Conservation (phyloP, 352 stramenopile genomes). For the Globisporangium spinosum region DNA sequence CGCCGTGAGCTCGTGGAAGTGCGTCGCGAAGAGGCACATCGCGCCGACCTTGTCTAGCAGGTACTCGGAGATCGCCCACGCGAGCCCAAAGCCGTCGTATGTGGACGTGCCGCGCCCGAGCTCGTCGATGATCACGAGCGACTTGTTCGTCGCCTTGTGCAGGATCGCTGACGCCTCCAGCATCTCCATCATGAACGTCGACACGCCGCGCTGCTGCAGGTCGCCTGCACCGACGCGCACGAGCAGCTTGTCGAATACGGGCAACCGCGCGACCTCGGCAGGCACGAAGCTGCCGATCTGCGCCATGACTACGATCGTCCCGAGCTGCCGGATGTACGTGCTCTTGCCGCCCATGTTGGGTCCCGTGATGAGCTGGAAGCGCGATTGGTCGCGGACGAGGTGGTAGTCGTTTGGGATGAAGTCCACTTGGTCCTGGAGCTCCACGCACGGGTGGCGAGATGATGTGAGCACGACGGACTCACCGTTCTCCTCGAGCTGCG, state of each 20-base stretch:
- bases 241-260: constrained; percentile 95
- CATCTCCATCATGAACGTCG: constrained; percentile 99
- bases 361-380: constrained; percentile 96
- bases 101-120: constrained; percentile 97
- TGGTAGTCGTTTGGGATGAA: constrained; percentile 99
- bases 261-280: constrained; percentile 84
- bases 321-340: constrained; percentile 98
- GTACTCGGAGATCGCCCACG: constrained; percentile 98
- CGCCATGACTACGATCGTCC: constrained; percentile 93
- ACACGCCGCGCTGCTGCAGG: constrained; percentile 95
- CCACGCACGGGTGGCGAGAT: constrained; percentile 96
- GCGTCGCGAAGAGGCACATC: constrained; percentile 95
- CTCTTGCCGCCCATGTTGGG: constrained; percentile 99
- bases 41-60: constrained; percentile 90
- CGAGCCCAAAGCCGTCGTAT: constrained; percentile 96
- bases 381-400: constrained; percentile 75
- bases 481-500: constrained; percentile 49
- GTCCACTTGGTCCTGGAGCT: constrained; percentile 93
- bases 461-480: constrained; percentile 70
- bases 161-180: constrained; percentile 97
- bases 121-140: constrained; percentile 99
- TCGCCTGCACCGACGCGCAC: constrained; percentile 97
- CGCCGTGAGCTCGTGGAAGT: constrained; percentile 99
- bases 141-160: constrained; percentile 89
- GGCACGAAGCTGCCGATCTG: constrained; percentile 98